Evolutionary conservation across 495 filamentous ascomycete genomes (phyloP), one percentile per base, ranked within the genome.

Genomic region (Podospora pseudocomata): DNA sequence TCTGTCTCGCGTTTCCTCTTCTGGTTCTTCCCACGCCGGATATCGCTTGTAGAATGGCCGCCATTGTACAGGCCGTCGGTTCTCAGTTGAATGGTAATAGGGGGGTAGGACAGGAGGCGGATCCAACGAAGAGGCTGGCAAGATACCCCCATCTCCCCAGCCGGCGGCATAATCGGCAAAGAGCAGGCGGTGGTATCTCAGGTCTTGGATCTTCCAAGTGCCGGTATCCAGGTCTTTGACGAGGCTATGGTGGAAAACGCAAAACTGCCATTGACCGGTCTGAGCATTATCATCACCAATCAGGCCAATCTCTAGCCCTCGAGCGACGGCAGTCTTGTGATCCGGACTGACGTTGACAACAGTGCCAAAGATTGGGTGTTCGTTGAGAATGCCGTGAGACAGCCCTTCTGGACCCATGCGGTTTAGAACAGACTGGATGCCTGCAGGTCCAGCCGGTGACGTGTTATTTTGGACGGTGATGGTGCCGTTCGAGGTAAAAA

Each of bases 281-380:
- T 64, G 67, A 4, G 20, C 30, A 20, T 65, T 64, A 11, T 23
- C 34, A 59, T 68, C 65, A 49, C 71, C 71, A 5, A 73, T 59
- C 58, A 73, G 56, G 44, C 65, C 71, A 39, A 73, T 69, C 60
- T 70, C 71, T 13, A 73, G 63, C 30, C 71, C 71, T 5, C 71
- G 68, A 15, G 68, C 23, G 6, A 54, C 55, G 0, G 71, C 71
- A 2, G 27, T 16, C 23, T 27, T 44, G 13, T 57, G 59, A 39
- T 66, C 60, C 18, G 71, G 63, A n/a, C 28, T 55, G 49, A 73
- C 26, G 11, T 58, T 23, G 28, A 73, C 66, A 4, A 66, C 68
- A 5, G 63, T 70, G 28, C 70, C 62, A 63, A 65, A 73, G 60
- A 73, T 73, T 5, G 66, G 71, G 30, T 70, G 68, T 15, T 73